A percentile compares a stretch with the other conserved stretches of the same genome.
These are phyloP conservation scores for Rhizodiscina lignyota DNA, from an alignment of 495 filamentous ascomycete genomes.

Conservation along the genomic window DNA sequence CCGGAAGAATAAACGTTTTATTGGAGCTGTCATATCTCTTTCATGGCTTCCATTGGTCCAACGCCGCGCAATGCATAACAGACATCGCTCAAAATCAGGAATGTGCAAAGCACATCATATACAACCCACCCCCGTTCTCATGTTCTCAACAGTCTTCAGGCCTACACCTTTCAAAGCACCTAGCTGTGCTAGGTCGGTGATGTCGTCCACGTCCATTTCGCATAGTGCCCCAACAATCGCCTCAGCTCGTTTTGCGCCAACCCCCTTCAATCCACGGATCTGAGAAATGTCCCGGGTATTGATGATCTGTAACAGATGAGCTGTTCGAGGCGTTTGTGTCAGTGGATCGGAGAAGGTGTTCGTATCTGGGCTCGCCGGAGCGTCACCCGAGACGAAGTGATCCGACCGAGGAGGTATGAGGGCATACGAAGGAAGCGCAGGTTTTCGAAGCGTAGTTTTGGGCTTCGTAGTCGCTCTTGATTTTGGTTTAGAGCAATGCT, in stretches of 20 bases:
- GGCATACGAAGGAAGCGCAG: constrained; percentile 9
- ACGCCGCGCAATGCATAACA: no score
- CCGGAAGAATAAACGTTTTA: no score
- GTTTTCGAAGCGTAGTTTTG: constrained; percentile 13
- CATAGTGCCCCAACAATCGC: constrained; percentile 40
- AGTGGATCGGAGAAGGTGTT: constrained; percentile 1
- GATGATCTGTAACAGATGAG: constrained; percentile 61
- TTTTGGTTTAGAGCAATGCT: constrained; percentile 2
- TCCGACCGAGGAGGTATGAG: no score
- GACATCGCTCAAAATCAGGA: no score
- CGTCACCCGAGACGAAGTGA: constrained; percentile 15
- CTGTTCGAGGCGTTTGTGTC: constrained; percentile 44
- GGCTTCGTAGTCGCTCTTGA: constrained; percentile 23
- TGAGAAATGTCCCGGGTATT: constrained; percentile 63
- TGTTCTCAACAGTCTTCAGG: constrained; percentile 38
- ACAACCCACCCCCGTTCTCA: constrained; percentile 16
- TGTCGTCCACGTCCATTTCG: constrained; percentile 28
- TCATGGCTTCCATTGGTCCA: no score
- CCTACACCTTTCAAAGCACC: constrained; percentile 41
- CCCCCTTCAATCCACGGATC: constrained; percentile 52
- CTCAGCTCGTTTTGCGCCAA: constrained; percentile 48
- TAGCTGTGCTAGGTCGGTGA: constrained; percentile 35
- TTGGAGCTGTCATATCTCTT: no score
- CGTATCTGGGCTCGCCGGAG: constrained; percentile 6
- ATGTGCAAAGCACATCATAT: no score